These are phyloP conservation scores for Ceratonia siliqua DNA, from an alignment of 306 rosid genomes.

Conservation along the genomic window DNA sequence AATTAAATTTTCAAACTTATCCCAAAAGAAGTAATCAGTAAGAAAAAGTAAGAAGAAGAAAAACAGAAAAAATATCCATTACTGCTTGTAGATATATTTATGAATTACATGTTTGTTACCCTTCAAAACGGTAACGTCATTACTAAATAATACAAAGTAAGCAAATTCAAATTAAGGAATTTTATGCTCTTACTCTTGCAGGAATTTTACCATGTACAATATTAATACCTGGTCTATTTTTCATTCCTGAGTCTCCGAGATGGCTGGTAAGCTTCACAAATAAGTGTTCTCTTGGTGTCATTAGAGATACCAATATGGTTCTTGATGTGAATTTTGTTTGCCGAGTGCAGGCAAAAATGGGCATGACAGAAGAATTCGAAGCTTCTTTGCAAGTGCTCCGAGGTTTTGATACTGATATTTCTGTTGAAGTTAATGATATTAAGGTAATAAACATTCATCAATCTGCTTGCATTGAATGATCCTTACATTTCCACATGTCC, in stretches of 20 bases:
- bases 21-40: too few relatives aligned
- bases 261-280: constrained; percentile 75
- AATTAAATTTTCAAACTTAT: background rate
- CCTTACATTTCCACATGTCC: constrained; percentile 19
- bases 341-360: constrained; percentile 83
- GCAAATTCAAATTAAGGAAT: constrained; percentile 28
- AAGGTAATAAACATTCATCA: constrained; percentile 44
- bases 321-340: constrained; percentile 24
- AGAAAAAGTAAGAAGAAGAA: too few relatives aligned
- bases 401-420: constrained; percentile 87
- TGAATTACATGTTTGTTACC: background rate
- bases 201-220: constrained; percentile 87
- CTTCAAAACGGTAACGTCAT: background rate
- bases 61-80: too few relatives aligned
- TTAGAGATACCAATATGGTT: constrained; percentile 11
- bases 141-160: background rate
- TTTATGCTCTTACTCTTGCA: constrained; percentile 39
- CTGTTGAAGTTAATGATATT: constrained; percentile 79
- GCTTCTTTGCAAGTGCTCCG: constrained; percentile 94
- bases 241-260: constrained; percentile 97
- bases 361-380: constrained; percentile 92
- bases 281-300: constrained; percentile 22
- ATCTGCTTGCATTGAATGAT: background rate
- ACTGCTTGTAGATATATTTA: background rate
- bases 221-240: constrained; percentile 90